Evolutionary conservation across 176 grass and related monocot species (phyloP), one percentile per base, ranked within the genome.

Genomic region (Carex cristatella): DNA sequence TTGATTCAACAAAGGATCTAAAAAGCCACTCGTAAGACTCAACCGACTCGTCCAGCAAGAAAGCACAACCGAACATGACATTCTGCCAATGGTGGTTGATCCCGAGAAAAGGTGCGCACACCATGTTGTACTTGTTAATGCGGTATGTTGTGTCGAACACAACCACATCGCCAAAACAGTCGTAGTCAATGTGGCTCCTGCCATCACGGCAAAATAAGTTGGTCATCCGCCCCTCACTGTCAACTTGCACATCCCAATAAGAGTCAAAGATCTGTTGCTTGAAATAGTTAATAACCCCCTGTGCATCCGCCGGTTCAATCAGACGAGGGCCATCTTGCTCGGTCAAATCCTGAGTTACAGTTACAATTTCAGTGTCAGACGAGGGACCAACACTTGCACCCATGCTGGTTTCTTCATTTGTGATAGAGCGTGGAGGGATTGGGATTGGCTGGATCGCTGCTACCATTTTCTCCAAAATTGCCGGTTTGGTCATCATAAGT

Each of bases 121-220:
- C 69, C 81, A 93, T 81, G 86, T 94, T 94, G 63, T 91, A 92
- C 60, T 88, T 96, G 40, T 84, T 93, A 32, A 72, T 93, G 80
- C 64, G 94, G 84, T 89, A 88, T 83, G 91, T 30, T 49, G 91
- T 91, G 51, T 97, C 91, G 81, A 94, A 94, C 46, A 92, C 85
- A 57, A 97, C 86, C 42, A 94, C 89, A 85, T 97, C 94, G 40
- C 91, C 88, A 32, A 97, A 94, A 80, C 77, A 81, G n/a, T 91
- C 91, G 15, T 90, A 97, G 85, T 97, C 91, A 77, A 90, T 18
- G 9, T 82, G 83, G 46, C 85, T 93, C 85, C 73, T 91, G 46
- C 89, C 88, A 76, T 97, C 91, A 57, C 89, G 81, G 88, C 91
- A 97, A 70, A 94, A 97, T 57, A 97, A 91, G 88, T 90, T 91